These are phyloP conservation scores for Cercospora sp. DNA, from an alignment of 2,329 filamentous ascomycete species.

Conservation along the genomic window DNA sequence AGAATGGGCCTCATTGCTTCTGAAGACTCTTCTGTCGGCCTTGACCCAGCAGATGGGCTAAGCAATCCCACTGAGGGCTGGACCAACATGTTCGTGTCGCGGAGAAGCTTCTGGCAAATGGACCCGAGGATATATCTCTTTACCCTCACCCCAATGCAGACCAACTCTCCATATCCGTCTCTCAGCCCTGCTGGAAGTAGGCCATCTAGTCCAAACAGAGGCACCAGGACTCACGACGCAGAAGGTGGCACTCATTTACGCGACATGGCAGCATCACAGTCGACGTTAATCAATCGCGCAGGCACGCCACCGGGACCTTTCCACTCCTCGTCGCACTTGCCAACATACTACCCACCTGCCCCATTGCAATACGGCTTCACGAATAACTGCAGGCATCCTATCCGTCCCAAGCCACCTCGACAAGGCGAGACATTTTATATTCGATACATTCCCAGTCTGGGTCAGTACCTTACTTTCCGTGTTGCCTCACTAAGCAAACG, in stretches of 20 bases:
- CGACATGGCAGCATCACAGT: conserved; percentile 15
- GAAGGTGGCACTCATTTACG: conserved; percentile 19
- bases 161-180: conserved; percentile 49
- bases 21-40: conserved; percentile 72
- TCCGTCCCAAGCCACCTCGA: conserved; percentile 82
- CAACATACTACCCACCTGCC: conserved; percentile 84
- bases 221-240: conserved; percentile 19
- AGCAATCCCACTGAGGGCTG: conserved; percentile 63
- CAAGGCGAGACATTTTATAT: conserved; percentile 92
- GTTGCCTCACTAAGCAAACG: conserved; percentile 70
- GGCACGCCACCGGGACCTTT: conserved; percentile 61
- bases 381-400: conserved; percentile 76
- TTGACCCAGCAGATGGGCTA: conserved; percentile 54
- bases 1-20: conserved; percentile 83
- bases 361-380: conserved; percentile 80
- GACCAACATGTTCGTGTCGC: conserved; percentile 78
- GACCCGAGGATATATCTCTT: conserved; percentile 86
- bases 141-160: conserved; percentile 64
- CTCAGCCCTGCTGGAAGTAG: conserved; percentile 54
- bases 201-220: conserved; percentile 50
- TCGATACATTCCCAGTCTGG: conserved; percentile 77
- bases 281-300: conserved; percentile 20
- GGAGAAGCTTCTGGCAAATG: conserved; percentile 86
- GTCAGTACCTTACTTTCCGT: conserved; percentile 85
- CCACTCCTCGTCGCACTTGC: conserved; percentile 77